Evolutionary conservation across 2,329 filamentous ascomycete genomes (phyloP), one percentile per base, ranked within the genome.

Genomic region (Magnaporthales sp.): DNA sequence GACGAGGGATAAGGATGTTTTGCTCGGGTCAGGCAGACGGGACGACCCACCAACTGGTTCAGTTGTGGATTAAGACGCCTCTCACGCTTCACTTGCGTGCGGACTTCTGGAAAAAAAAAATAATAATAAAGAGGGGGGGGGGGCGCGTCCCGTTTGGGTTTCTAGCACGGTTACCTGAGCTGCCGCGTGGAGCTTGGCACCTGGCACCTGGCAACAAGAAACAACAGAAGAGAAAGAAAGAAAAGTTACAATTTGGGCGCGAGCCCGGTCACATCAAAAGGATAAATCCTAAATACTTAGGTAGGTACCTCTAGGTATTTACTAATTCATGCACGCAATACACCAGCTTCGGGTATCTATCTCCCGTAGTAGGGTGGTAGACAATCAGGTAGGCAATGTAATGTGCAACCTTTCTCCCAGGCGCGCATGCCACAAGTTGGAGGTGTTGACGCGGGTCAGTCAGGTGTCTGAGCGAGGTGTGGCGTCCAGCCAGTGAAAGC

Each of bases 101-200:
- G 61, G 30, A 30, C 61, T 63, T 63, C 61, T 63, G 61, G 61
- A 30, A 62, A 32, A 24, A 9, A 63, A 62, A 62, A 22, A 63
- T 30, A 38, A 63, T n/a, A 27, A 61, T 15, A 27, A 61, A 5
- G 6, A 58, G 13, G 22, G 15, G n/a, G 19, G 32, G 11, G 19
- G 29, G 30, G 30, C 30, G 30, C 30, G 29, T 60, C 22, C 56
- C 22, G 22, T 60, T 29, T 29, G 38, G 38, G 38, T 46, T 46
- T 46, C 38, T 46, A 46, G 38, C 38, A 46, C 38, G 38, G 56
- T 38, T 15, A 13, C 10, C 29, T 63, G 61, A 63, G 61, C 30
- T 30, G 61, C 61, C 32, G 61, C 61, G 30, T 30, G 60, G 29
- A 62, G 61, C 61, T 63, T 63, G 61, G 61, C 61, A 63, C 30